Conservation (phyloP, 768 basidiomycete genomes). For the Calocybe cyanea region DNA sequence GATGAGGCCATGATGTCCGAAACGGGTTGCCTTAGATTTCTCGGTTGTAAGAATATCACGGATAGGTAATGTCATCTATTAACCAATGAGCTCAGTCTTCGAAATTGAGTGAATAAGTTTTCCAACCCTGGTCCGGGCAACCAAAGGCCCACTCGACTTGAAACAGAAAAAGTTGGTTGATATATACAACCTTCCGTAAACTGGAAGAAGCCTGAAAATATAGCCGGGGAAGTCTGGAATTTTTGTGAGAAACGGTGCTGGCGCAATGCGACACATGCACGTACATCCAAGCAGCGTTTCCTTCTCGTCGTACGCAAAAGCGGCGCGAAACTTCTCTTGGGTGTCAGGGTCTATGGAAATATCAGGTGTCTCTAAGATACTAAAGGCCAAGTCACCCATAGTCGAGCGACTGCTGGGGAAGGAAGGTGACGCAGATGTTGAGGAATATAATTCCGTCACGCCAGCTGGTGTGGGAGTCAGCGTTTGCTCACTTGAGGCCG, state of each 20-base stretch:
- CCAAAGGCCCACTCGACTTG: constrained; percentile 79
- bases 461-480: constrained; percentile 26
- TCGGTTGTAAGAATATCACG: constrained; percentile 83
- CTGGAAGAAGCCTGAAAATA: constrained; percentile 84
- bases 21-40: constrained; percentile 81
- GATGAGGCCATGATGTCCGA: constrained; percentile 86
- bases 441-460: constrained; percentile 62
- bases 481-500: constrained; percentile 23
- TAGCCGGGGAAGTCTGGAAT: constrained; percentile 84
- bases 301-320: constrained; percentile 87
- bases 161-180: constrained; percentile 95
- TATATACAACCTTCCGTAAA: constrained; percentile 84
- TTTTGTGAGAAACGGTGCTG: constrained; percentile 2
- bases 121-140: constrained; percentile 77
- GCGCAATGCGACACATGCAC: constrained; percentile 26
- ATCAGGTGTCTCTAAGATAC: constrained; percentile 76
- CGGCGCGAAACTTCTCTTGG: constrained; percentile 69
- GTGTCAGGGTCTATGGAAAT: constrained; percentile 57
- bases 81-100: background rate
- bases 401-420: constrained; percentile 32
- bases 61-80: constrained; percentile 92
- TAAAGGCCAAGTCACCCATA: constrained; percentile 66
- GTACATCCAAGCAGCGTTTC: constrained; percentile 85
- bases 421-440: constrained; percentile 27
- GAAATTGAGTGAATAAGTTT: background rate